A percentile compares a stretch with the other conserved stretches of the same genome.
Conservation (phyloP, 208 protist species). For the Acanthamoeba lenticulata region DNA sequence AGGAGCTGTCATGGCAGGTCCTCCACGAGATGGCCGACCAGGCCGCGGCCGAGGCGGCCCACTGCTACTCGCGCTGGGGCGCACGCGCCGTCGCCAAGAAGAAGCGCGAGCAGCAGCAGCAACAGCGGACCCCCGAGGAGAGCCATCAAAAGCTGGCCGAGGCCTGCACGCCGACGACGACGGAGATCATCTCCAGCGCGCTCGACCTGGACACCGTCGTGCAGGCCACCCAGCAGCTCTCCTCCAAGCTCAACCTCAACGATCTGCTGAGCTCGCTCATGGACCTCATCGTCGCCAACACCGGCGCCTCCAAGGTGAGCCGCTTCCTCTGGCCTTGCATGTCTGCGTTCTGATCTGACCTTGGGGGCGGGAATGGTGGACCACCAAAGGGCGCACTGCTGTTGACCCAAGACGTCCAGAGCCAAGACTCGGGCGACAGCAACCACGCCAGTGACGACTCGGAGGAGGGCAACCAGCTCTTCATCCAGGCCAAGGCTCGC, state of each 20-base stretch:
- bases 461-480: background rate
- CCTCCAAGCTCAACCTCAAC: conserved; percentile 11
- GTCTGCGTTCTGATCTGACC: background rate
- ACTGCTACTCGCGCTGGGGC: conserved; percentile 5
- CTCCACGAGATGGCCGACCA: background rate
- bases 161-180: background rate
- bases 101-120: background rate
- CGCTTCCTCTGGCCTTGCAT: background rate
- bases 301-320: background rate
- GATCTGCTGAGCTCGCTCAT: conserved; percentile 9
- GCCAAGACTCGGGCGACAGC: background rate
- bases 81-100: background rate
- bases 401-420: background rate
- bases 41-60: background rate
- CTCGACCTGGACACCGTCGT: conserved; percentile 43
- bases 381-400: background rate
- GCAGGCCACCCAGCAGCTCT: background rate
- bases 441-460: background rate
- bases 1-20: conserved; percentile 51
- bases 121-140: background rate
- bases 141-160: background rate
- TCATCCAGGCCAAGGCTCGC: background rate
- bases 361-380: background rate
- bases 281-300: background rate
- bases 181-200: background rate